Evolutionary conservation across 768 basidiomycete species (phyloP), one percentile per base, ranked within the genome.

Genomic region (Macrolepiota albuminosa): DNA sequence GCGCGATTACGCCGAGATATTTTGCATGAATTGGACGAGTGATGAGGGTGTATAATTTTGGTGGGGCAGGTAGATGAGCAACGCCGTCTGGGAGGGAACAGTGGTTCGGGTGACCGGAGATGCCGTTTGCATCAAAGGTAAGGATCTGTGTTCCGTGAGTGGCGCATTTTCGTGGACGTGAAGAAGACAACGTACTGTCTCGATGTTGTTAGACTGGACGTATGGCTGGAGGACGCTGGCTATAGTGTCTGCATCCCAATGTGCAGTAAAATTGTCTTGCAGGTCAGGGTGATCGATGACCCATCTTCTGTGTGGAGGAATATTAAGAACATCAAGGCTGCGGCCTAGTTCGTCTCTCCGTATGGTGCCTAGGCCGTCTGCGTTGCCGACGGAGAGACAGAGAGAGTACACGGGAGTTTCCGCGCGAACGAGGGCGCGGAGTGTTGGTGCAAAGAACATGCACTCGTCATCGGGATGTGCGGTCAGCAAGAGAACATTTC

Each of bases 401-500:
- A 95, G 68, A 0, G 83, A 89, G 63, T 76, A 83, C 0, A 43
- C 55, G 43, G 33, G 51, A 36, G 47, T 66, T 62, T 56, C 36
- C 51, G 68, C 47, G 33, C 58, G 55, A 33, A 31, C 43, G 63
- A 95, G 77, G 2, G 81, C 78, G 36, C 87, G 73, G 14, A 96
- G 71, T 0, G 92, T 94, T 0, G 95, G 95, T 4, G 87, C 86
- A 70, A 98, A 98, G 79, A 98, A 98, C 81, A 95, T 83, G 70
- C 86, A 87, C 75, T 97, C 95, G 70, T 98, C 95, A 69, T 97
- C 95, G 2, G 95, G 95, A 69, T 98, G 95, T 31, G 95, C 93
- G 0, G 95, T 96, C 48, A 98, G 71, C 3, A 97, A 71, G 40
- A 94, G 76, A 37, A 91, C 69, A 40, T 72, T 72, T 6, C 60